phyloP scores from a whole-genome alignment of 805 yeast species.

The Scheffersomyces spartinae region DNA sequence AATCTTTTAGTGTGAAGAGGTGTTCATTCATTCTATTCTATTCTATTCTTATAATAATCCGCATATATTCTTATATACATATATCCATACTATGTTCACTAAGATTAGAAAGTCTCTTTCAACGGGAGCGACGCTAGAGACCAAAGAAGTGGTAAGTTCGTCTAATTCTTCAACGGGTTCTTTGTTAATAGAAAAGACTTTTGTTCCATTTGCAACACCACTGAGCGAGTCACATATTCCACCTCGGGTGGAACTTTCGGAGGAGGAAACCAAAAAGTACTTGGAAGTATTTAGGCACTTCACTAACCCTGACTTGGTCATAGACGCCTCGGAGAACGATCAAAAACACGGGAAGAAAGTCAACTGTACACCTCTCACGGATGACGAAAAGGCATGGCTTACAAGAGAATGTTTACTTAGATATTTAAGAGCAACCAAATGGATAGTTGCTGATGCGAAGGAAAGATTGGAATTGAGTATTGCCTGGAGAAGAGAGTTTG shows the following conservation, averaged over 20 bases:
- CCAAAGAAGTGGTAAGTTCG: no score
- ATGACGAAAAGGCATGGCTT: conserved; percentile 31
- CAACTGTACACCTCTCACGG: no score
- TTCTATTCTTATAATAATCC: no score
- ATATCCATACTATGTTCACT: no score
- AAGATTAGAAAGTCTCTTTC: no score
- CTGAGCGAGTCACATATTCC: conserved; percentile 37
- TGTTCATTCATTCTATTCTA: no score
- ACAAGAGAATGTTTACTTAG: conserved; percentile 43
- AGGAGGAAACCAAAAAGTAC: conserved; percentile 51
- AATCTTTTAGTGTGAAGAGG: no score
- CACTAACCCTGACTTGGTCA: conserved; percentile 34
- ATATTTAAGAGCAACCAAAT: conserved; percentile 40
- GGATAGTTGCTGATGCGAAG: conserved; percentile 33
- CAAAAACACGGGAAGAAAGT: no score
- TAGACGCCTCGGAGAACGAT: conserved; percentile 25
- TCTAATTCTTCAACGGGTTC: no score
- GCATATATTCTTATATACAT: no score
- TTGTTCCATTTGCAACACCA: conserved; percentile 45
- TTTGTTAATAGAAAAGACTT: no score
- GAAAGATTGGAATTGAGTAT: conserved; percentile 35
- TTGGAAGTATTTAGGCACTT: conserved; percentile 53
- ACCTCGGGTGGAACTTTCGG: conserved; percentile 37
- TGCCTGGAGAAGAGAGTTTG: conserved; percentile 47
- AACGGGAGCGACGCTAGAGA: no score